These are phyloP conservation scores for Epicoccum nigrum DNA, from an alignment of 2,329 filamentous ascomycete species.

Conservation along the genomic window DNA sequence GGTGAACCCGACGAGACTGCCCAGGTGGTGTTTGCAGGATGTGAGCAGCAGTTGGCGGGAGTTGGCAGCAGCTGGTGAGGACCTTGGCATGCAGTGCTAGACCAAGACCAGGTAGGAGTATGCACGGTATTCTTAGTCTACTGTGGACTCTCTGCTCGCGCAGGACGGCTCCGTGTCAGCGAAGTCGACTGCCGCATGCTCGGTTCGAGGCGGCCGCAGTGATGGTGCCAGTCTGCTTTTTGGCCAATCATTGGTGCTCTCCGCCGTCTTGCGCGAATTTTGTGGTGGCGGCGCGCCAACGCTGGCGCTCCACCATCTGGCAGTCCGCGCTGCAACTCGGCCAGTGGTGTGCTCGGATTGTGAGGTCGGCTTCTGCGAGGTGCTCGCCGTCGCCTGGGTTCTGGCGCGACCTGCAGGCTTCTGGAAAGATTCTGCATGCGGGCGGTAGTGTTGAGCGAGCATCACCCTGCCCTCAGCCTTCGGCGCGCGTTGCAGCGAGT, in stretches of 20 bases:
- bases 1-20: constrained; percentile 2
- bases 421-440: constrained; percentile 28
- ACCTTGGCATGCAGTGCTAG: constrained; percentile 5
- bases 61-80: background rate
- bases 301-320: constrained; percentile 3
- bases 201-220: constrained; percentile 1
- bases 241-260: constrained; percentile 5
- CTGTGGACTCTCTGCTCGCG: no score
- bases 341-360: constrained; percentile 10
- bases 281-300: constrained; percentile 8
- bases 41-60: background rate
- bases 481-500: constrained; percentile 20
- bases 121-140: no score
- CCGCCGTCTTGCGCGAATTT: constrained; percentile 20
- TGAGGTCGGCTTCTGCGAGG: constrained; percentile 13
- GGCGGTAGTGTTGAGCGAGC: constrained; percentile 13
- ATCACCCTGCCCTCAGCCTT: constrained; percentile 4
- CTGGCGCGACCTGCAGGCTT: constrained; percentile 16
- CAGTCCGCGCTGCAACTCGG: constrained; percentile 18
- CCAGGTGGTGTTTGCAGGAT: constrained; percentile 10
- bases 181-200: constrained; percentile 1
- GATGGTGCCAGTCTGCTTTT: background rate
- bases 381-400: constrained; percentile 23
- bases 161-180: background rate
- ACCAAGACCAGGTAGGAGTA: no score